Evolutionary conservation across 257 asterid genomes (phyloP).

Genomic region (Ligustrum vulgare): DNA sequence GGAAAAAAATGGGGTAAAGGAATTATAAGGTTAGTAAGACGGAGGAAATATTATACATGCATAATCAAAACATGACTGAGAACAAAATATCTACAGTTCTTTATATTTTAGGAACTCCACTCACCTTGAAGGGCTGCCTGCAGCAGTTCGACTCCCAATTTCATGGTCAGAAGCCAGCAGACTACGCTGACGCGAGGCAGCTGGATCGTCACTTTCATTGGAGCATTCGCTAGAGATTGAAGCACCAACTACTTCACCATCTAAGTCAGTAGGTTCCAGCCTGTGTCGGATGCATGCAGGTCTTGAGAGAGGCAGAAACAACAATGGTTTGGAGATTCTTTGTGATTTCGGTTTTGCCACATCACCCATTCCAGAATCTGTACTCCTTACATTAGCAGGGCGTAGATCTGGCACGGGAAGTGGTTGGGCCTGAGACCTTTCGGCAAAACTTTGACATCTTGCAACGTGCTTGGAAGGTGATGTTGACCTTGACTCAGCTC

Average conservation of each 20-base stretch:
- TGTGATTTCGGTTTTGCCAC: conserved; percentile 55
- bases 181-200: conserved; percentile 73
- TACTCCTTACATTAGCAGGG: conserved; percentile 50
- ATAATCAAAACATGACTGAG: conserved; percentile 16
- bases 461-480: conserved; percentile 88
- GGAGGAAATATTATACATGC: not conserved
- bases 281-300: conserved; percentile 79
- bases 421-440: conserved; percentile 80
- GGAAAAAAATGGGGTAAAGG: conserved; percentile 16
- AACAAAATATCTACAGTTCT: not conserved
- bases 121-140: conserved; percentile 86
- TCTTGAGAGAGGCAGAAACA: conserved; percentile 77
- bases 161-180: conserved; percentile 83
- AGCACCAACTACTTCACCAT: conserved; percentile 63
- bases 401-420: conserved; percentile 78
- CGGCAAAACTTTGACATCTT: conserved; percentile 90
- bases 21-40: conserved; percentile 23
- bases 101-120: conserved; percentile 32
- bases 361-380: conserved; percentile 63
- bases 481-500: conserved; percentile 72
- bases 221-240: conserved; percentile 89
- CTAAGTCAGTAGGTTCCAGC: conserved; percentile 68
- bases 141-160: conserved; percentile 65
- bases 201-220: conserved; percentile 75
- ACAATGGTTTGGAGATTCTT: conserved; percentile 58